Conservation (phyloP, 345 rosid genomes). For the Bruguiera parviflora region DNA sequence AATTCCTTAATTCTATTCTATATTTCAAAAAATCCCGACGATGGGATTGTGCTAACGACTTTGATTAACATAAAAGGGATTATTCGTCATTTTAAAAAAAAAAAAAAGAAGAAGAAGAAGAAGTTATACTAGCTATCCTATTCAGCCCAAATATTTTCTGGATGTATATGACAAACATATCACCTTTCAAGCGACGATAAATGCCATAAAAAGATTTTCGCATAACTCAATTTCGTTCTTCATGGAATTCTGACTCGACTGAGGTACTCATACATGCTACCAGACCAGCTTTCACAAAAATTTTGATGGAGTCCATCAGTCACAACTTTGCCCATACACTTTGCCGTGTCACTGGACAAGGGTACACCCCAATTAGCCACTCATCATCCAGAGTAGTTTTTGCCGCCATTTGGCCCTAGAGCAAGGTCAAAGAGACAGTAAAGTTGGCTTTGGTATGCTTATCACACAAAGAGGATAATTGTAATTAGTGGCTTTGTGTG, state of each 20-base stretch:
- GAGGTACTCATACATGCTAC: neutral
- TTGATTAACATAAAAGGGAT: neutral
- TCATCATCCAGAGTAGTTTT: neutral
- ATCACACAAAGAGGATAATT: conserved; percentile 9
- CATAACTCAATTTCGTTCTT: conserved; percentile 8
- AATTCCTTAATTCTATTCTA: too few relatives aligned
- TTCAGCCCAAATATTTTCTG: neutral
- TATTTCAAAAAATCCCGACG: too few relatives aligned
- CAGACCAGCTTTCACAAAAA: conserved; percentile 5
- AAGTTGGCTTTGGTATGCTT: conserved; percentile 11
- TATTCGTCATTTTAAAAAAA: neutral
- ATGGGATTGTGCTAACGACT: too few relatives aligned
- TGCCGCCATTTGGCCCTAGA: too few relatives aligned
- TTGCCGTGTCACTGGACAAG: neutral
- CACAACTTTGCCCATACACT: conserved; percentile 4
- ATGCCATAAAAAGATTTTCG: neutral
- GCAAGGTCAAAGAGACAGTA: conserved; percentile 12
- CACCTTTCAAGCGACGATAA: conserved; percentile 12
- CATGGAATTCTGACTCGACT: conserved; percentile 33
- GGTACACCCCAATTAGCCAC: conserved; percentile 14
- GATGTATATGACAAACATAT: neutral
- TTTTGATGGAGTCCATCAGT: conserved; percentile 14
- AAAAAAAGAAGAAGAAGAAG: too few relatives aligned
- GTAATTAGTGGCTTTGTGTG: neutral
- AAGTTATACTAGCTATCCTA: neutral